Conservation (phyloP, 148 eudicot genomes). For the Rheum nobile region DNA sequence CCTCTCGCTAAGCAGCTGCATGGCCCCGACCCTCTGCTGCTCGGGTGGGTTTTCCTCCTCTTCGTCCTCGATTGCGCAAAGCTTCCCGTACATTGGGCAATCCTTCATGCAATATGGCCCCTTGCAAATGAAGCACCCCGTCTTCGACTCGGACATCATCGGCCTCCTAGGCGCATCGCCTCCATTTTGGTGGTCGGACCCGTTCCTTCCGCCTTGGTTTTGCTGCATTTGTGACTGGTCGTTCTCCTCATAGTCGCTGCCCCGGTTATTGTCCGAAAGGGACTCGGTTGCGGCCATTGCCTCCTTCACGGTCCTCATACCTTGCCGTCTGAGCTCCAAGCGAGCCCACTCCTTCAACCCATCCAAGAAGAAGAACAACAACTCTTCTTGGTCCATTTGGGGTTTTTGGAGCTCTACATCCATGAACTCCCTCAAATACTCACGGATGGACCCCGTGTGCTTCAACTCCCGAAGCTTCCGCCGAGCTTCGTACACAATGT, state of each 20-base stretch:
- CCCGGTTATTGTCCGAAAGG: neutral
- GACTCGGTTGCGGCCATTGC: neutral
- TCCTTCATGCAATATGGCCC: neutral
- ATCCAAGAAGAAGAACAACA: neutral
- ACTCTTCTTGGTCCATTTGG: neutral
- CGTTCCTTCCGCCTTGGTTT: no score
- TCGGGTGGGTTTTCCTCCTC: no score
- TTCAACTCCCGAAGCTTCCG: neutral
- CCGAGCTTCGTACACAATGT: neutral
- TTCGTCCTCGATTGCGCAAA: no score
- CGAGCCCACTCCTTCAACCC: neutral
- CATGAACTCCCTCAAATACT: neutral
- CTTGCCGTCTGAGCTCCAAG: neutral
- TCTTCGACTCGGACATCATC: neutral
- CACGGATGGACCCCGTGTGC: neutral
- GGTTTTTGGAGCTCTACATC: neutral
- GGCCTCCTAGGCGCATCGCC: neutral
- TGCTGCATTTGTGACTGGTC: neutral
- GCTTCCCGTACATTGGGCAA: neutral
- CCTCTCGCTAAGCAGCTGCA: no score
- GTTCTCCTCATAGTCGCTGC: neutral
- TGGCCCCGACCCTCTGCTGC: no score
- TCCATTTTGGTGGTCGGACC: no score
- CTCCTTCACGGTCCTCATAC: neutral
- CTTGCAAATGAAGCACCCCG: neutral